phyloP scores from a whole-genome alignment of 1,139 yeast species.

The Yamadazyma spencermartinsiae region DNA sequence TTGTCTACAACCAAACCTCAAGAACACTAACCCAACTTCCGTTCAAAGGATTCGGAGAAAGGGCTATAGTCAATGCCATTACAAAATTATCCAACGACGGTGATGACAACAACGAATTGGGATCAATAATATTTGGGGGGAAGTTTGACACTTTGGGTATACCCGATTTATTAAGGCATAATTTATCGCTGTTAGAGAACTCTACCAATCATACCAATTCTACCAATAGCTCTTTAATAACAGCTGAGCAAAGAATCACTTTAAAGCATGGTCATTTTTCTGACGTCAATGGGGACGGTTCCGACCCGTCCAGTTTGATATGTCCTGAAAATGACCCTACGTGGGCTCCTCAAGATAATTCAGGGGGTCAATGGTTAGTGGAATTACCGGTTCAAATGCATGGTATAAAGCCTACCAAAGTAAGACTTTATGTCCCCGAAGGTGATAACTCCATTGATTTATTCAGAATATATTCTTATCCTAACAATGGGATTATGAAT shows the following conservation, averaged over 20 bases:
- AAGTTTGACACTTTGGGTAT: conserved; percentile 63
- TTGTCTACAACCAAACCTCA: conserved; percentile 59
- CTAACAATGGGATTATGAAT: conserved; percentile 89
- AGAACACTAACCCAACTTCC: conserved; percentile 50
- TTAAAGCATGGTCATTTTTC: conserved; percentile 61
- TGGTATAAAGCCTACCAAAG: conserved; percentile 66
- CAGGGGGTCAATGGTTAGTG: conserved; percentile 71
- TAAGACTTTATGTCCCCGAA: conserved; percentile 67
- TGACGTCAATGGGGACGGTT: conserved; percentile 49
- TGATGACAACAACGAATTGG: conserved; percentile 24
- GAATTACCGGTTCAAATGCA: conserved; percentile 53
- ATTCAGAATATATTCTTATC: conserved; percentile 75
- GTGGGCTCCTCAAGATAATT: conserved; percentile 58
- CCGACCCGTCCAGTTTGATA: conserved; percentile 40
- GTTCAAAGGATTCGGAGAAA: conserved; percentile 75
- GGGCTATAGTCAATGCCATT: conserved; percentile 67
- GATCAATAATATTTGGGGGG: conserved; percentile 79
- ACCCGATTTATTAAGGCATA: conserved; percentile 41
- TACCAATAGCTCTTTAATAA: conserved; percentile 39
- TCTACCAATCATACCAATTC: conserved; percentile 26
- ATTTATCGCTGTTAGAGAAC: conserved; percentile 25
- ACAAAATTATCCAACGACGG: conserved; percentile 39
- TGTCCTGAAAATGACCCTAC: conserved; percentile 55
- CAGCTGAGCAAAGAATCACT: conserved; percentile 68
- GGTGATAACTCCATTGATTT: conserved; percentile 55